phyloP scores from a whole-genome alignment of 768 basidiomycete genomes.

The Lentinula aciculospora region DNA sequence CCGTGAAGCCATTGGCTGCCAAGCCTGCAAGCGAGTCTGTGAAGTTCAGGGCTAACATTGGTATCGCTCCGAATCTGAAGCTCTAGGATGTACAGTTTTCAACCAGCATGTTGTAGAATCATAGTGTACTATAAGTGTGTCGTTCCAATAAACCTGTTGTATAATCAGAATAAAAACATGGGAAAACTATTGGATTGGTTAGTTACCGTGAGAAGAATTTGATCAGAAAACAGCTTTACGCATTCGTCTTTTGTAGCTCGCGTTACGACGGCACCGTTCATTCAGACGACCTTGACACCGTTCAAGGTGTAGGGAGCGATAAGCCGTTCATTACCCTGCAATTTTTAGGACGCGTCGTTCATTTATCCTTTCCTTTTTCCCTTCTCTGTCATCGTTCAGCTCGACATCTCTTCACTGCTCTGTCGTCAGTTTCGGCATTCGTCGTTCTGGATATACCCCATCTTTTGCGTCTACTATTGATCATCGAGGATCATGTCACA shows the following conservation, averaged over 20 bases:
- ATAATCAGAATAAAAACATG: too few relatives aligned
- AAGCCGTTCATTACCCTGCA: slow-evolving; percentile 1
- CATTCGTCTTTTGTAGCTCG: slow-evolving; percentile 1
- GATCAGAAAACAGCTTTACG: neutral
- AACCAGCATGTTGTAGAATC: neutral
- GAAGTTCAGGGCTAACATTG: slow-evolving; percentile 42
- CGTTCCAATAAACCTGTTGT: neutral
- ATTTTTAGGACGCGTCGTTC: slow-evolving; percentile 8
- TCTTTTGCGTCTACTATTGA: slow-evolving; percentile 1
- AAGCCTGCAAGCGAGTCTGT: slow-evolving; percentile 55
- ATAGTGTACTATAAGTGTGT: neutral
- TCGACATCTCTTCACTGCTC: slow-evolving; percentile 1
- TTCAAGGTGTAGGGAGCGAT: slow-evolving; percentile 2
- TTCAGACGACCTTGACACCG: neutral
- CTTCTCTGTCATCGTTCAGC: neutral
- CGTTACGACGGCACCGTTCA: slow-evolving; percentile 6
- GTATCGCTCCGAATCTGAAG: slow-evolving; percentile 11
- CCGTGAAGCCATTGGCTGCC: slow-evolving; percentile 54
- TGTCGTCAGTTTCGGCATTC: neutral
- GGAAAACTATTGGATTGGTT: too few relatives aligned
- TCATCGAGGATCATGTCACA: slow-evolving; percentile 35
- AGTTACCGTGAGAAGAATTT: neutral
- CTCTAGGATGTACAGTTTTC: neutral
- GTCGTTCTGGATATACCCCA: slow-evolving; percentile 8
- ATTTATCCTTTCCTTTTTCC: slow-evolving; percentile 7